Evolutionary conservation across 1,284 basidiomycete species (phyloP), one percentile per base, ranked within the genome.

Genomic region (Heterobasidion parviporum): DNA sequence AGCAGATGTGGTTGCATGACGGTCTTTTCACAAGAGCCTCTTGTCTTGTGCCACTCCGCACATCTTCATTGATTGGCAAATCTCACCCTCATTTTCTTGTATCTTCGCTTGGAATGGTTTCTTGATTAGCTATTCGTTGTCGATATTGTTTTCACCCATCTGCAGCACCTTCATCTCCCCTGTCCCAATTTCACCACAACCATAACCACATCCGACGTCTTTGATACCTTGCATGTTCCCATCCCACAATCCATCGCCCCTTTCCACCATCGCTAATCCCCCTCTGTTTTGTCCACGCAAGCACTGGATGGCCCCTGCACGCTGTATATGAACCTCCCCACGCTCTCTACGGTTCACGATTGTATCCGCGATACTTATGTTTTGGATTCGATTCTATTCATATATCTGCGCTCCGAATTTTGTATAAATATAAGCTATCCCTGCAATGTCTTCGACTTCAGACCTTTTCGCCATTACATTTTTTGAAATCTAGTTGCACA

Each of bases 1-100:
- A 56, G 87, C 87, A 8, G 87, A 93, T 68, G 82, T 92, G 41
- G 78, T 91, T 60, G 87, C 83, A 64, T 89, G 70, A 80, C 34
- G 14, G 51, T 26, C 26, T 26, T 26, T 26, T 26, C 26, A 26
- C 26, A 1, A 0, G 26, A 26, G 26, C 6, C 5, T 26, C 26
- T 26, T 26, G 26, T 26, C 26, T 26, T 26, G 26, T 26, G 5
- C 26, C 26, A 26, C 26, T 26, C 26, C 26, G 26, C 26, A 26
- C 5, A 26, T 26, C 38, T 12, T 41, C 38, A n/a, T 41, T 41
- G 38, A 41, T 41, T 41, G 38, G 4, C n/a, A 41, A n/a, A 10
- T 43, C 38, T 57, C 26, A n/a, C 48, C 34, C 57, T 43, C 34
- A 38, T 49, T 59, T 48, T 20, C 34, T 55, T 54, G 45, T 53